Evolutionary conservation across 371 early-diverging fungal species (phyloP).

Genomic region (Chytridium lagenaria): DNA sequence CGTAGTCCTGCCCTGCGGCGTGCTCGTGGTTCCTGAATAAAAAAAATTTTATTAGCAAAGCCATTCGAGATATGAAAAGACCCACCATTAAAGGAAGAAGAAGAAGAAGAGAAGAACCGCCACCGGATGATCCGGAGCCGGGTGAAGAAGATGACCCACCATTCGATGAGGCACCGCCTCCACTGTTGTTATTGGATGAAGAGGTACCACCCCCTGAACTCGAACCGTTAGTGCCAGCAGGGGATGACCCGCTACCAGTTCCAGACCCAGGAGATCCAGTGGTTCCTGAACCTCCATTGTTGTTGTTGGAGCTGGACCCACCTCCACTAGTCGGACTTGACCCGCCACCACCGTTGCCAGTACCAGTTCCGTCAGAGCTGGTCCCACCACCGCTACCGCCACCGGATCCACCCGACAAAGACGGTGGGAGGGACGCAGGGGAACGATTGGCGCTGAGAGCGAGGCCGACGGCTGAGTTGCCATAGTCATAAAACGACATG

Average conservation of each 20-base stretch:
- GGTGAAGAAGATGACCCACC: too few relatives aligned
- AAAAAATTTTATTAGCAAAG: too few relatives aligned
- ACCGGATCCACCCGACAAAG: neutral
- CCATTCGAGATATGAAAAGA: too few relatives aligned
- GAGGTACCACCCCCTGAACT: neutral
- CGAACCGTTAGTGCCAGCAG: neutral
- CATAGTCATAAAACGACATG: conserved; percentile 39
- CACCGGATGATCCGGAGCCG: too few relatives aligned
- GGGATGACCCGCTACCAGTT: neutral
- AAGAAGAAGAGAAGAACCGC: too few relatives aligned
- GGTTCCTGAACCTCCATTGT: neutral
- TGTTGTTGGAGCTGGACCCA: too few relatives aligned
- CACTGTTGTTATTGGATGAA: neutral
- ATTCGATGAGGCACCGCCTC: neutral
- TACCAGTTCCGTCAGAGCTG: neutral
- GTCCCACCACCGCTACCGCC: neutral
- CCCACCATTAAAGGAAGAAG: too few relatives aligned
- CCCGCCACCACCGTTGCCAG: conserved; percentile 8
- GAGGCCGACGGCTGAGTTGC: conserved; percentile 21
- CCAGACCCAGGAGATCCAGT: neutral
- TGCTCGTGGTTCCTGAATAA: too few relatives aligned
- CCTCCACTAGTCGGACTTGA: neutral
- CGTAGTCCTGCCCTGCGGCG: too few relatives aligned
- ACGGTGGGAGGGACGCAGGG: neutral
- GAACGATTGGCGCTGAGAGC: conserved; percentile 15